Percentiles rank a stretch among this genome's conserved stretches.
phyloP scores from a whole-genome alignment of 176 grass and related monocot species.

The Oropetium thomaeum region DNA sequence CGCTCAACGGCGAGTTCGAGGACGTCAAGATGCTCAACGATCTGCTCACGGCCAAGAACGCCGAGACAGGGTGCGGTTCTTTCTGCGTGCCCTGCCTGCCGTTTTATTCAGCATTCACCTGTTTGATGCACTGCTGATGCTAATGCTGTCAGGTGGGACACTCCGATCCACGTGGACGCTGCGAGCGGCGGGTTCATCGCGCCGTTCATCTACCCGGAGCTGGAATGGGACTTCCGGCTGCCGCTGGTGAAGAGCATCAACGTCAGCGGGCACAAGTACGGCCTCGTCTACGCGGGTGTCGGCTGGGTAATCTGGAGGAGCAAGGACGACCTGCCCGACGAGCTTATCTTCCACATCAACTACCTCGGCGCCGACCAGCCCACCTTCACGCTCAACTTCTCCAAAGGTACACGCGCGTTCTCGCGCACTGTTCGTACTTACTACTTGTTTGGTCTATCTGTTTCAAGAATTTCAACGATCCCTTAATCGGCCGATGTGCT shows the following conservation, averaged over 20 bases:
- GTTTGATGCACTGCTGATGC: too few relatives aligned
- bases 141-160: slow-evolving; percentile 74
- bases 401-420: slow-evolving; percentile 48
- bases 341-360: slow-evolving; percentile 97
- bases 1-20: slow-evolving; percentile 89
- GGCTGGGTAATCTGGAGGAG: slow-evolving; percentile 82
- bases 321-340: slow-evolving; percentile 72
- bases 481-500: not conserved
- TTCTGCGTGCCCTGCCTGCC: too few relatives aligned
- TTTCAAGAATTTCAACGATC: not conserved
- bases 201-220: slow-evolving; percentile 72
- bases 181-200: slow-evolving; percentile 91
- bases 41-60: not conserved
- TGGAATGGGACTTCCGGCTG: slow-evolving; percentile 95
- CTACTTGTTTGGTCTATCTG: not conserved
- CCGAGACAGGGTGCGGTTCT: not conserved
- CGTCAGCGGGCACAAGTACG: slow-evolving; percentile 95
- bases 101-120: too few relatives aligned
- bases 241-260: slow-evolving; percentile 89
- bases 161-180: slow-evolving; percentile 84
- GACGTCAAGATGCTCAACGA: slow-evolving; percentile 45
- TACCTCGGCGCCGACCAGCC: slow-evolving; percentile 95
- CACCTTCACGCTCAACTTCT: slow-evolving; percentile 96
- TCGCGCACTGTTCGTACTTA: not conserved
- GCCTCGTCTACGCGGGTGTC: slow-evolving; percentile 83